These are phyloP conservation scores for Hysterium pulicare DNA, from an alignment of 2,329 filamentous ascomycete genomes.

Conservation along the genomic window DNA sequence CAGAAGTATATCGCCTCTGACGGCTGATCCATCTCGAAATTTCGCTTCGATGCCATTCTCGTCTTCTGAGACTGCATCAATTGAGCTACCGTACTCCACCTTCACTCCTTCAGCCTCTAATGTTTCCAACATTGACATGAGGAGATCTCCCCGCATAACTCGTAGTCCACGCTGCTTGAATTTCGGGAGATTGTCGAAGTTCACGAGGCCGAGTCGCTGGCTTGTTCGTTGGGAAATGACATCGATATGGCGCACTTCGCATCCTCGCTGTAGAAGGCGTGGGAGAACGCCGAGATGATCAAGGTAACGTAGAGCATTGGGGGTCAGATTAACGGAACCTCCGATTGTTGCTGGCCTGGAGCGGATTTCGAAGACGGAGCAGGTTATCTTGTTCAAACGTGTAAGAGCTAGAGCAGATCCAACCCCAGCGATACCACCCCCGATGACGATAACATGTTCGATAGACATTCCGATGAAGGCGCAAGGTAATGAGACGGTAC, in stretches of 20 bases:
- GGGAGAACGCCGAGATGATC: constrained; percentile 40
- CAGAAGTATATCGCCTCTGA: constrained; percentile 35
- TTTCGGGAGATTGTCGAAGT: constrained; percentile 37
- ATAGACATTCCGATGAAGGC: no score
- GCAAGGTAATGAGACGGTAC: no score
- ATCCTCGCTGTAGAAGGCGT: constrained; percentile 36
- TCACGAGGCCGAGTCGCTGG: constrained; percentile 34
- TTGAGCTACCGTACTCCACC: constrained; percentile 43
- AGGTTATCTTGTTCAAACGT: constrained; percentile 7
- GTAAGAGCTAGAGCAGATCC: constrained; percentile 17
- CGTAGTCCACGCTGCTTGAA: constrained; percentile 37
- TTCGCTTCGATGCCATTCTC: constrained; percentile 29
- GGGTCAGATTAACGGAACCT: constrained; percentile 45
- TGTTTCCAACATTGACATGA: constrained; percentile 40
- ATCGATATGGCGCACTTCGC: constrained; percentile 35
- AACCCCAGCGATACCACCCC: constrained; percentile 22
- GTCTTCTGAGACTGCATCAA: constrained; percentile 34
- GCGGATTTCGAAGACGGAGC: constrained; percentile 33
- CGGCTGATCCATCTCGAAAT: constrained; percentile 38
- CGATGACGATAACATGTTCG: constrained; percentile 19
- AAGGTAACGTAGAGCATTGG: constrained; percentile 43
- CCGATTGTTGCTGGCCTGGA: constrained; percentile 42
- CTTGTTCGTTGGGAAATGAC: constrained; percentile 42
- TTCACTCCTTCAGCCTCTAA: constrained; percentile 33
- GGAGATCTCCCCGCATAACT: constrained; percentile 41